Evolutionary conservation across 2,329 filamentous ascomycete genomes (phyloP).

Genomic region (Beauveria australis): DNA sequence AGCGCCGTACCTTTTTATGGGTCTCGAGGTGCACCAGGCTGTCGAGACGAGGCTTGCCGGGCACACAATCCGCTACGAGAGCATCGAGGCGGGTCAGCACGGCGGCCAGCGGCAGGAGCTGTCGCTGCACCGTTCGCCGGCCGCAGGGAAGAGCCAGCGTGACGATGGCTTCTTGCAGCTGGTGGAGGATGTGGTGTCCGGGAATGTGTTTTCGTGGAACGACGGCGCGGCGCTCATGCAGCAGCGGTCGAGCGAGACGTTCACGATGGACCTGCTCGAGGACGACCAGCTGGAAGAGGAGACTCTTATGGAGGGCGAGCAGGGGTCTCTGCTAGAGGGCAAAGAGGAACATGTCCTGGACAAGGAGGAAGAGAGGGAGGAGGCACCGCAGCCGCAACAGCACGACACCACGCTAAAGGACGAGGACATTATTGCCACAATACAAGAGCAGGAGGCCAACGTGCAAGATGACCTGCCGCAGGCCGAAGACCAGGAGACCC

Average conservation of each 20-base stretch:
- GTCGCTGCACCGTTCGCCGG: conserved; percentile 27
- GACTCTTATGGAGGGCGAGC: background rate
- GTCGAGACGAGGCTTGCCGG: conserved; percentile 33
- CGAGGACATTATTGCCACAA: background rate
- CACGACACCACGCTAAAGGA: conserved; percentile 9
- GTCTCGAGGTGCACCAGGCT: conserved; percentile 43
- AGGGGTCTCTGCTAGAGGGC: background rate
- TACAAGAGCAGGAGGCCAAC: background rate
- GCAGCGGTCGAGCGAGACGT: conserved; percentile 19
- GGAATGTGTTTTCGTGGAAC: conserved; percentile 27
- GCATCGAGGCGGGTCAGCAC: conserved; percentile 42
- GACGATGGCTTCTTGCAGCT: conserved; percentile 19
- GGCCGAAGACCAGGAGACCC: no score
- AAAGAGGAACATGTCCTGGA: background rate
- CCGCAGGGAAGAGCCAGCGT: background rate
- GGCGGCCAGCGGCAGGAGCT: conserved; percentile 45
- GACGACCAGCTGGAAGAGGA: conserved; percentile 9
- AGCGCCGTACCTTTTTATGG: conserved; percentile 35
- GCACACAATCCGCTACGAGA: conserved; percentile 42
- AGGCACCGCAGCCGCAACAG: conserved; percentile 7
- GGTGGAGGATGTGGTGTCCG: conserved; percentile 23
- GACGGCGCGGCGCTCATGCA: conserved; percentile 21
- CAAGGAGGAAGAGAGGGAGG: background rate
- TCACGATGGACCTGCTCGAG: conserved; percentile 20
- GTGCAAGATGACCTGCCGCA: background rate